Base-by-base conservation (phyloP, 139 green algal genomes). In the Astrephomene gubernaculifera region DNA sequence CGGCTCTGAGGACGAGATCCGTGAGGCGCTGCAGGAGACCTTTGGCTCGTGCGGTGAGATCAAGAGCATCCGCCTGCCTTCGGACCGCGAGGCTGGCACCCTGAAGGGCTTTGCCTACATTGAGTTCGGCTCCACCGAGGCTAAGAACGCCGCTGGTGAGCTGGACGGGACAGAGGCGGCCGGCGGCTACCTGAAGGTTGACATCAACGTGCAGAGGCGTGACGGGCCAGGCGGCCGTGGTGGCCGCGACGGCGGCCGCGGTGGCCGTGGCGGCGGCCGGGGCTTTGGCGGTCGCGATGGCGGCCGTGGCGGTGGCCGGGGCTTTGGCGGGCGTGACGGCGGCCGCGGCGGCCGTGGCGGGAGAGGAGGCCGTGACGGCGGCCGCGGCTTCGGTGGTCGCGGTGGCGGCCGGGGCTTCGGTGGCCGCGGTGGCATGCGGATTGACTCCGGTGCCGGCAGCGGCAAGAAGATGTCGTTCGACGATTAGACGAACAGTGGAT, bases 41-140 rank as follows among this genome's bases (percentile, higher is more conserved):
- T 96, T 97, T 71, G 82, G 54, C 17, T 63, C 87, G 21, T 94
- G 88, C 81, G 94, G 94, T 52, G 84, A 93, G 71, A 89, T 96
- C 53, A 88, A 88, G 36, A 81, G 87, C 72, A 90, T 96, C 44
- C 88, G 92, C 43, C 71, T 97, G 82, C 94, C 94, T 31, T 89
- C 78, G 17, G 93, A 96, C 89, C 88, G 93, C 39, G 94, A 96
- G 70, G 53, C 72, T 0, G 94, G 93, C 38, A 79, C 87, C 39
- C 90, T 96, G 65, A 96, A 94, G 90, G 94, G 94, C 86, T 94
- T 95, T 29, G 90, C 88, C 64, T 96, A 95, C 89, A 90, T 96
- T 44, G 91, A 96, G 89, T 96, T 96, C 81, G 76, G 10, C 21
- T 81, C 39, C 9, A 83, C 65, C 14, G 94, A 94, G 3, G 89